A percentile compares a stretch with the other conserved stretches of the same genome.
Conservation (phyloP, 2,329 filamentous ascomycete genomes). For the Exophiala aquamarina region DNA sequence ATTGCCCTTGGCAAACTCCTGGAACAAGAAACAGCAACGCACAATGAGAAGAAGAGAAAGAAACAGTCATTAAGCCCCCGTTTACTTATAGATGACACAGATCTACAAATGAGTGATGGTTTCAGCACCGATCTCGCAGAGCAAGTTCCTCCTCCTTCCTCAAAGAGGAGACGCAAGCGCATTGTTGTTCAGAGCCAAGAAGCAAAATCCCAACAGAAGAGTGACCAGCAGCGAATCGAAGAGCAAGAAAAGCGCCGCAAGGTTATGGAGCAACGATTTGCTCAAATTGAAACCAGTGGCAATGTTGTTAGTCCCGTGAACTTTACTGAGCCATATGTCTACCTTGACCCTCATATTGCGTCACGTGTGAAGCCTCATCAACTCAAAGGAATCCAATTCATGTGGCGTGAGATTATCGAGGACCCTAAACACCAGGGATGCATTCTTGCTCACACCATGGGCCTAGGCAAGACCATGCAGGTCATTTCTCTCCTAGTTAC, state of each 20-base stretch:
- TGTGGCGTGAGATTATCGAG: slow-evolving; percentile 80
- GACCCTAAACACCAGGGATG: slow-evolving; percentile 68
- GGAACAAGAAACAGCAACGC: not conserved
- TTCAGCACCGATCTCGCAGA: slow-evolving; percentile 10
- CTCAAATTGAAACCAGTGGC: slow-evolving; percentile 44
- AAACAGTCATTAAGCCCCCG: not conserved
- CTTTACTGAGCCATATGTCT: slow-evolving; percentile 43
- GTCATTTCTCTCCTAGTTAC: slow-evolving; percentile 79
- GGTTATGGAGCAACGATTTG: slow-evolving; percentile 33
- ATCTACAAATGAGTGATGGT: slow-evolving; percentile 11
- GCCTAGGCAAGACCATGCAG: slow-evolving; percentile 90
- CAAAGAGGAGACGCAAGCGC: slow-evolving; percentile 49
- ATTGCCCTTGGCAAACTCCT: no score
- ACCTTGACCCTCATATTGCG: slow-evolving; percentile 64
- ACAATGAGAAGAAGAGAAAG: slow-evolving; percentile 16
- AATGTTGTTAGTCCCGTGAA: slow-evolving; percentile 39
- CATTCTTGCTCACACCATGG: slow-evolving; percentile 86
- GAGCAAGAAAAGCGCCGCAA: slow-evolving; percentile 55
- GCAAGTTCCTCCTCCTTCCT: slow-evolving; percentile 24
- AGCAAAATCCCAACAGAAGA: slow-evolving; percentile 56
- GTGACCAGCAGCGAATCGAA: slow-evolving; percentile 53
- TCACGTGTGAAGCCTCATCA: slow-evolving; percentile 74
- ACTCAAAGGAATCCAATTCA: slow-evolving; percentile 75
- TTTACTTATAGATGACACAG: slow-evolving; percentile 8
- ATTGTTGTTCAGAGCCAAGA: slow-evolving; percentile 50